These are phyloP conservation scores for Cerrena zonata DNA, from an alignment of 1,284 basidiomycete genomes.

Conservation along the genomic window DNA sequence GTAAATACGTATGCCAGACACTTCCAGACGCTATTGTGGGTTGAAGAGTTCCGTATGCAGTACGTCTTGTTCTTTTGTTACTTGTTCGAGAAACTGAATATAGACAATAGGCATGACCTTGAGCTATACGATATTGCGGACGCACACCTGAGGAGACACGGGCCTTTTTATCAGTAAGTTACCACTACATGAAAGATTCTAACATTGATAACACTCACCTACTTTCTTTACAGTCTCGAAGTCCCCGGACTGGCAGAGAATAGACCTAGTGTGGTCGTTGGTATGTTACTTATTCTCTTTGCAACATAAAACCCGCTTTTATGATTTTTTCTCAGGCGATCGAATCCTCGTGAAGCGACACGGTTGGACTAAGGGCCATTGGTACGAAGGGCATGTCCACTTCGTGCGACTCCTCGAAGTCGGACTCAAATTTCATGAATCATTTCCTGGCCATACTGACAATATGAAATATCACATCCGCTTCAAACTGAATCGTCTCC, in stretches of 20 bases:
- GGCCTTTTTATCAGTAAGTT: conserved; percentile 40
- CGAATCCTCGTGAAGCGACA: conserved; percentile 46
- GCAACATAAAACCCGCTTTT: neutral
- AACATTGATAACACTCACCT: neutral
- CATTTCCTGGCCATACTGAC: conserved; percentile 30
- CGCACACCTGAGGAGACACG: conserved; percentile 31
- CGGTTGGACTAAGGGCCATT: conserved; percentile 31
- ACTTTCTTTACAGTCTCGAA: conserved; percentile 33
- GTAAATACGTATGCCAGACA: conserved; percentile 37
- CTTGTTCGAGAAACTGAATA: neutral
- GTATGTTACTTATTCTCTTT: conserved; percentile 26
- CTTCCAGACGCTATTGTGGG: conserved; percentile 51
- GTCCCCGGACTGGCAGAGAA: conserved; percentile 65
- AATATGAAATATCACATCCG: conserved; percentile 30
- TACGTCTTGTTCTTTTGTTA: conserved; percentile 28
- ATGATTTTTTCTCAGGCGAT: conserved; percentile 37
- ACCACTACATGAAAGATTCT: neutral
- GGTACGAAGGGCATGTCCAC: conserved; percentile 58
- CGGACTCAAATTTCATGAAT: conserved; percentile 44
- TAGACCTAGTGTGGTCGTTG: conserved; percentile 56
- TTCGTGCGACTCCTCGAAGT: conserved; percentile 45
- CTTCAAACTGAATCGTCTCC: conserved; percentile 52
- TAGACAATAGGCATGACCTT: conserved; percentile 43
- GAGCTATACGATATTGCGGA: conserved; percentile 49
- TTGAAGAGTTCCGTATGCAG: conserved; percentile 56